Conservation (phyloP, 2,329 filamentous ascomycete species). For the Lomentospora prolificans region DNA sequence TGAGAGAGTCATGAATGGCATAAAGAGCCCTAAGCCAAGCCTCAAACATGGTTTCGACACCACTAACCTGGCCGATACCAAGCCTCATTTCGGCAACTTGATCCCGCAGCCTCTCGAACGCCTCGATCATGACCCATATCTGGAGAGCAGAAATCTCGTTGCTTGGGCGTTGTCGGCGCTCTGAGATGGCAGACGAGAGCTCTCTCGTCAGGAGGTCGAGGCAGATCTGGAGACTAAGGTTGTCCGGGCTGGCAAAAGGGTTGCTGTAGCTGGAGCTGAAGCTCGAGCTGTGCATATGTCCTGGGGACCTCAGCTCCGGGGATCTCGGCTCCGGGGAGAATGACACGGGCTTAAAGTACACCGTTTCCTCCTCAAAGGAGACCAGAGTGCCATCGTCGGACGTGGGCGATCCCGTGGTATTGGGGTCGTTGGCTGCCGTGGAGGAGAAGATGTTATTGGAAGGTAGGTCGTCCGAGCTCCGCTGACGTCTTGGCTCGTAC, state of each 20-base stretch:
- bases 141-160: slow-evolving; percentile 35
- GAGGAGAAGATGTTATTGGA: not conserved
- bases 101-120: slow-evolving; percentile 43
- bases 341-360: slow-evolving; percentile 36
- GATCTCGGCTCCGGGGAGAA: slow-evolving; percentile 26
- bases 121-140: slow-evolving; percentile 48
- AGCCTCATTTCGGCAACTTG: slow-evolving; percentile 27
- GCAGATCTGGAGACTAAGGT: slow-evolving; percentile 38
- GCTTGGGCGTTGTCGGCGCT: slow-evolving; percentile 16
- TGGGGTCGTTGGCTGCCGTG: not conserved
- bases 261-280: slow-evolving; percentile 7
- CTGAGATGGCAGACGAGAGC: slow-evolving; percentile 31
- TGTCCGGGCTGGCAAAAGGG: slow-evolving; percentile 18
- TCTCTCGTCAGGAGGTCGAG: slow-evolving; percentile 41
- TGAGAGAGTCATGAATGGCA: slow-evolving; percentile 32
- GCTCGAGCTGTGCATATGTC: slow-evolving; percentile 11
- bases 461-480: slow-evolving; percentile 4
- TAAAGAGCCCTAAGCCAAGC: slow-evolving; percentile 42
- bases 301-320: slow-evolving; percentile 23
- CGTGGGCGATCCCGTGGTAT: slow-evolving; percentile 20
- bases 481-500: slow-evolving; percentile 4
- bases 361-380: slow-evolving; percentile 34
- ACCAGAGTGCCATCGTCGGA: slow-evolving; percentile 38
- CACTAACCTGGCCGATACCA: slow-evolving; percentile 20
- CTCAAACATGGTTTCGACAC: slow-evolving; percentile 31